Percentiles rank a stretch among this genome's conserved stretches.
Conservation (phyloP, 345 rosid species). For the Citrus australasica region DNA sequence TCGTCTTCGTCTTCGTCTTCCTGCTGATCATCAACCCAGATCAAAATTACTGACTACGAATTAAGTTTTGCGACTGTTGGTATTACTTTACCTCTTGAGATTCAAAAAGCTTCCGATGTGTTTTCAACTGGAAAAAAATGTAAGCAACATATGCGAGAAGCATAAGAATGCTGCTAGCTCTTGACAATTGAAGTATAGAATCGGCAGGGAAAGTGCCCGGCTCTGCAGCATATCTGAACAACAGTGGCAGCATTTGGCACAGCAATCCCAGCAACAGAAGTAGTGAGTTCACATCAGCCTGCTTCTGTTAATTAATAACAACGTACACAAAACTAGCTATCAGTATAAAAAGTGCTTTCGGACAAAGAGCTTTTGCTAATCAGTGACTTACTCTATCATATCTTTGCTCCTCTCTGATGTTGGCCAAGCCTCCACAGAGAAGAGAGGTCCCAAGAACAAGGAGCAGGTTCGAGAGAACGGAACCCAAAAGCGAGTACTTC, state of each 20-base stretch:
- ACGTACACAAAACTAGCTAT: not conserved
- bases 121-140: slow-evolving; percentile 81
- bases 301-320: slow-evolving; percentile 53
- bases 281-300: slow-evolving; percentile 76
- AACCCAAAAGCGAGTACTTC: slow-evolving; percentile 83
- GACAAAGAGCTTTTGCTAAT: not conserved
- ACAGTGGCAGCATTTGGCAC: slow-evolving; percentile 74
- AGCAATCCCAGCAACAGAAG: slow-evolving; percentile 68
- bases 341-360: not conserved
- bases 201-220: slow-evolving; percentile 24
- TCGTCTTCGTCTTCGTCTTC: slow-evolving; percentile 47
- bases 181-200: slow-evolving; percentile 53
- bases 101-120: slow-evolving; percentile 61
- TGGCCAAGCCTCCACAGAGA: slow-evolving; percentile 78
- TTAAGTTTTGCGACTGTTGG: not conserved
- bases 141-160: slow-evolving; percentile 72
- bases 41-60: not conserved
- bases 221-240: slow-evolving; percentile 43
- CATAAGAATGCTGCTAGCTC: slow-evolving; percentile 85
- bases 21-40: slow-evolving; percentile 18
- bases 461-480: slow-evolving; percentile 84
- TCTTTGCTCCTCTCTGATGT: slow-evolving; percentile 65
- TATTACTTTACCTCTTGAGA: slow-evolving; percentile 41
- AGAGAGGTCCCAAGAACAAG: slow-evolving; percentile 88
- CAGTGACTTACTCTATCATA: slow-evolving; percentile 60